Base-by-base conservation (phyloP, 768 basidiomycete species). In the Phallus indusiatus region DNA sequence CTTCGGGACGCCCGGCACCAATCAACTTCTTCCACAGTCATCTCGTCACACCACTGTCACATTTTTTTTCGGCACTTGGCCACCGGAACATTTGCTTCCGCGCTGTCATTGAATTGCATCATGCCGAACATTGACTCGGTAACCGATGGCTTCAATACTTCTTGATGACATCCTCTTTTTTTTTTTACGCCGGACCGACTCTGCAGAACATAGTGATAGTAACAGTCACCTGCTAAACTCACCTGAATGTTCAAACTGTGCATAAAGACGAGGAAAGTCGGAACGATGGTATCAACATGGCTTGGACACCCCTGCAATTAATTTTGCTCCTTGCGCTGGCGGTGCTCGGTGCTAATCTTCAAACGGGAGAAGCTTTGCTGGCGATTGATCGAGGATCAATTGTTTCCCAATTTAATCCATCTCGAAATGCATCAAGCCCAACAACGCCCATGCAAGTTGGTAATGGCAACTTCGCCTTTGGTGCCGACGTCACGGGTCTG, bases 401-500 rank as follows among this genome's bases (percentile, higher is more conserved):
- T 54, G 78, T 82, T 28, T 67, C 73, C 11, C 70, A 72, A 16
- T 82, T 76, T 71, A 81, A 80, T 67, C 81, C 81, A 1, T 70
- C 68, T 5, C 76, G 80, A 14, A 76, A 73, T 67, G 75, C 75
- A 8, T 79, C 79, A 9, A 75, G 69, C 63, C 51, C 64, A 21
- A 70, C 68, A 35, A 81, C 80, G 12, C 81, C 81, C 5, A 76
- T 82, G 73, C 82, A 82, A 67, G 72, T 82, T 53, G 82, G 82
- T 14, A 84, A 83, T 66, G 81, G 82, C 16, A 78, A 81, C 67
- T 82, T 84, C 61, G 81, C 80, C 17, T 83, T 84, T 61, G 80
- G 79, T 20, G 76, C 78, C 8, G 82, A 83, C 66, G 68, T 82
- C 20, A 81, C 81, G 0, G 79, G 80, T 11, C 73, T 84, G 16